Evolutionary conservation across 352 stramenopile species (phyloP), one percentile per base, ranked within the genome.

Genomic region (Globisporangium takayamanum): DNA sequence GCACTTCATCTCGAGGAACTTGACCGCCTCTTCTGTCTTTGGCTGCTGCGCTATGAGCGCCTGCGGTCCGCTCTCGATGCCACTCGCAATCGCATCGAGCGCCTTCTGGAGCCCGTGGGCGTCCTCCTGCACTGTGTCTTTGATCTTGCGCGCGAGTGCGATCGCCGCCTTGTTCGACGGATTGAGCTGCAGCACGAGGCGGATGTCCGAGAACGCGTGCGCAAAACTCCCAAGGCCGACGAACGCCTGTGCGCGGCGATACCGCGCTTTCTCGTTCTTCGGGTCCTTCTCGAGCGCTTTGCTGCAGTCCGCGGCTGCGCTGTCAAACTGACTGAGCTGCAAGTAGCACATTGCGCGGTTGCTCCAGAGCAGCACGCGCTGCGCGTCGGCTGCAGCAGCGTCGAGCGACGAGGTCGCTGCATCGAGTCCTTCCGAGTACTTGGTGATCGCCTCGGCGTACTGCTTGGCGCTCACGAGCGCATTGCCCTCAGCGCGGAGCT

Each of bases 1-100:
- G 45, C 78, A 84, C 54, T 90, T 91, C 73, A 85, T 81, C 55
- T 92, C 83, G 20, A 93, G 71, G 55, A 88, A 92, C 60, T 79
- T 64, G 54, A 92, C 63, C 25, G 83, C 79, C 55, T 90, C 82
- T 37, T 86, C 62, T 2, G 66, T 76, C 62, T 73, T 72, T 22
- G 80, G 64, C 46, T 72, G 64, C 60, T 68, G 60, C 33, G 64
- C 59, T 5, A 71, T 55, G n/a, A 86, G 56, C 39, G 39, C 41
- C 15, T 64, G 53, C 4, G 48, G 26, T 14, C 48, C 68, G 1
- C 57, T 55, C 10, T 68, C 58, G 0, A 75, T 52, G 10, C 73
- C 67, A 22, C 49, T 64, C 25, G 68, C 33, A 53, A 94, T 70
- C 22, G 64, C 64, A 37, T 92, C 78, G 22, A 94, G 64, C 20